Conservation (phyloP, 1,139 yeast genomes). For the Hansenula sp. region DNA sequence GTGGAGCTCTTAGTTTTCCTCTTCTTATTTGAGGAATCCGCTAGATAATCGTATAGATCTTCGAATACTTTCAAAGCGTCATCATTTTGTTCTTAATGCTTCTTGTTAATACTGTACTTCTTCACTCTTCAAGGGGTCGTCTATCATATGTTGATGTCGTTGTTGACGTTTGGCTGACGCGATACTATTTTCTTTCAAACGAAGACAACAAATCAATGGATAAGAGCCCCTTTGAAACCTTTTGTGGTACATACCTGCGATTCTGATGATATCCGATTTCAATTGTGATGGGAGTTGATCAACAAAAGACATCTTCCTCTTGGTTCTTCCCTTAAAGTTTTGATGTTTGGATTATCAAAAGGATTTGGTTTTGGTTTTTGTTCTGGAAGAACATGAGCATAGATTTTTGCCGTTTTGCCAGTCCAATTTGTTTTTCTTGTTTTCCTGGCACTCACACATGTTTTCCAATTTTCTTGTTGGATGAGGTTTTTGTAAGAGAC, state of each 20-base stretch:
- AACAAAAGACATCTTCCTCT: conserved; percentile 21
- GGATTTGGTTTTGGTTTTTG: background rate
- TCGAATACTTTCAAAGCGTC: conserved; percentile 25
- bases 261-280: conserved; percentile 16
- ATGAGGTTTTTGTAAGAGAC: no score
- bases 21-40: conserved; percentile 17
- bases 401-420: background rate
- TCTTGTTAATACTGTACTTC: background rate
- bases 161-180: no score
- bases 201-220: background rate
- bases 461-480: no score
- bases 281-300: conserved; percentile 15
- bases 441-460: no score
- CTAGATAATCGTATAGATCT: conserved; percentile 24
- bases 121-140: no score
- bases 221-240: no score
- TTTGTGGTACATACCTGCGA: conserved; percentile 15
- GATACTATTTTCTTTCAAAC: background rate
- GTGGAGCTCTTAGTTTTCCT: conserved; percentile 14
- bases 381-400: background rate
- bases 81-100: conserved; percentile 10
- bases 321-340: no score
- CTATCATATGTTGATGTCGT: no score
- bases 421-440: background rate
- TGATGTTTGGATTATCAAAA: no score